Evolutionary conservation across 352 stramenopile species (phyloP).

Genomic region (Blastocystis sp.): DNA sequence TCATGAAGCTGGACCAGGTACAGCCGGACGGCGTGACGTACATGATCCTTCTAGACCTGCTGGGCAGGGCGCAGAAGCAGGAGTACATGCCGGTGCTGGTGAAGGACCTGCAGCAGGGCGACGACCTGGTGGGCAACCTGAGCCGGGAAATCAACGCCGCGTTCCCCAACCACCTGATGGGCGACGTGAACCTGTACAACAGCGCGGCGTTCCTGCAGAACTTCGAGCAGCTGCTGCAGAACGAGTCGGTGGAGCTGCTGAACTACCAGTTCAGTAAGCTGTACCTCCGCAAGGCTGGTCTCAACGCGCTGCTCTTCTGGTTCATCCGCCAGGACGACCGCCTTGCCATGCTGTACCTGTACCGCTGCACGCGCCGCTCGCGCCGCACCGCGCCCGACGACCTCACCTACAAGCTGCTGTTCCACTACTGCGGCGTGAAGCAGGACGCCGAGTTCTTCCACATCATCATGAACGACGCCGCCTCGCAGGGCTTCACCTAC

Average conservation of each 20-base stretch:
- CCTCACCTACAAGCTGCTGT: constrained; percentile 49
- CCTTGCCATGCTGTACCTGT: constrained; percentile 48
- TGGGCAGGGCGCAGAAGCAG: constrained; percentile 23
- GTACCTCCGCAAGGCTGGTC: constrained; percentile 26
- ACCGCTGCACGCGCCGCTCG: constrained; percentile 22
- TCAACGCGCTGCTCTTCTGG: constrained; percentile 58
- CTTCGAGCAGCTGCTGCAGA: constrained; percentile 5
- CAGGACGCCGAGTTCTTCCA: constrained; percentile 27
- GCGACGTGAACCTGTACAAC: constrained; percentile 18
- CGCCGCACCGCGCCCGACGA: constrained; percentile 16
- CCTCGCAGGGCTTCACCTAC: constrained; percentile 33
- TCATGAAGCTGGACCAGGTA: constrained; percentile 52
- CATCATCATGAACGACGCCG: constrained; percentile 50
- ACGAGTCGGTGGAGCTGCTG: constrained; percentile 6
- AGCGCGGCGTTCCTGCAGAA: constrained; percentile 13
- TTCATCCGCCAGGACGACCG: constrained; percentile 45
- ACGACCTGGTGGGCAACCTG: constrained; percentile 15
- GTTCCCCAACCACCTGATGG: background rate
- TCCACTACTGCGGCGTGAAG: constrained; percentile 37
- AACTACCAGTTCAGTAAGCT: constrained; percentile 37
- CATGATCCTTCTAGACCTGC: constrained; percentile 46
- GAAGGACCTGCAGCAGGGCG: constrained; percentile 22
- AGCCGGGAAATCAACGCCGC: background rate
- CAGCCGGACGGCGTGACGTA: constrained; percentile 41
- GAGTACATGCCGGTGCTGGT: constrained; percentile 41